Percentiles rank a stretch among this genome's conserved stretches.
phyloP scores from a whole-genome alignment of 202 grass and related monocot genomes.

The Setaria italica region DNA sequence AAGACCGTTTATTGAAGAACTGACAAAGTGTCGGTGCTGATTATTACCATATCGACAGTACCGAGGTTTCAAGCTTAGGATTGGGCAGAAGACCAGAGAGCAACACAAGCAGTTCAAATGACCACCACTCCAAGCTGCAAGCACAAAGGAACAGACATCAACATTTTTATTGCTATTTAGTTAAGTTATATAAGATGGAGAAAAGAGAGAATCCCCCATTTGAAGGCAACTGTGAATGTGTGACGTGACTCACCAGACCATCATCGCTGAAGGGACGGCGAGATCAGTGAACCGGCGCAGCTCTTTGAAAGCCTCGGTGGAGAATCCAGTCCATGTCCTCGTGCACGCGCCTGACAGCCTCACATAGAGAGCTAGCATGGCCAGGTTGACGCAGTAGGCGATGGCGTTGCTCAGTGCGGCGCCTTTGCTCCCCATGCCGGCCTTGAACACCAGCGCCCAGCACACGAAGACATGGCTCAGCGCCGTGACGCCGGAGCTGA shows the following conservation, averaged over 20 bases:
- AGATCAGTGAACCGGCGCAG: conserved; percentile 52
- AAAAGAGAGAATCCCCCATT: background rate
- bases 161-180: background rate
- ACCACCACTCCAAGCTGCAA: conserved; percentile 64
- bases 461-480: conserved; percentile 55
- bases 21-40: background rate
- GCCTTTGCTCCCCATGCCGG: conserved; percentile 63
- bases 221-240: background rate
- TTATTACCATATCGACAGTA: conserved; percentile 53
- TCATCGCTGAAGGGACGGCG: conserved; percentile 64
- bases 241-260: conserved; percentile 54
- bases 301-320: conserved; percentile 55
- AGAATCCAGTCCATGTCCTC: conserved; percentile 64
- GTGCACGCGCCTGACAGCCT: conserved; percentile 51
- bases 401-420: conserved; percentile 51
- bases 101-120: conserved; percentile 54
- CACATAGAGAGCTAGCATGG: background rate
- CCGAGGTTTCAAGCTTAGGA: conserved; percentile 67
- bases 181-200: too few relatives aligned
- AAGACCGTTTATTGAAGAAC: background rate
- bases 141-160: background rate
- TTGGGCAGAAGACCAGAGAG: conserved; percentile 57
- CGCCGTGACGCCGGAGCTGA: conserved; percentile 47
- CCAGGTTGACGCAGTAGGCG: conserved; percentile 43
- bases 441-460: conserved; percentile 59